phyloP scores from a whole-genome alignment of 805 yeast species.

The Candida ovalis region DNA sequence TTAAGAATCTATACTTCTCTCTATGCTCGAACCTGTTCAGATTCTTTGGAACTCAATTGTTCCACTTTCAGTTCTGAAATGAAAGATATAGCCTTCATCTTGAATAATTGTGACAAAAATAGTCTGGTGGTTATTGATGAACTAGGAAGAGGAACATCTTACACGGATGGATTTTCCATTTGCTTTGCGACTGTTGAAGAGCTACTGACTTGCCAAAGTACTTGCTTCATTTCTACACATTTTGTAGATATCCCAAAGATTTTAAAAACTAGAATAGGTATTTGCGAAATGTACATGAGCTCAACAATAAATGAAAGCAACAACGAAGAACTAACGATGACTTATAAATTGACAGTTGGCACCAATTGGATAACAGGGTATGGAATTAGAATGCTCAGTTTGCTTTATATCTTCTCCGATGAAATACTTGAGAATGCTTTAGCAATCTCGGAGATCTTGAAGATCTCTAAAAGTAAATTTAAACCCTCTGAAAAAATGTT shows the following conservation, averaged over 20 bases:
- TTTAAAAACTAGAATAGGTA: slow-evolving; percentile 32
- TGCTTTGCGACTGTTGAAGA: slow-evolving; percentile 42
- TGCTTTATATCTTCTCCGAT: slow-evolving; percentile 23
- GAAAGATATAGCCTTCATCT: slow-evolving; percentile 43
- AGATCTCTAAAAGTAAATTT: neutral
- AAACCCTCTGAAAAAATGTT: neutral
- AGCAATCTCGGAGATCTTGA: slow-evolving; percentile 20
- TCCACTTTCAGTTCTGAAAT: slow-evolving; percentile 46
- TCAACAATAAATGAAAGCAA: slow-evolving; percentile 13
- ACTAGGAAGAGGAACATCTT: slow-evolving; percentile 50
- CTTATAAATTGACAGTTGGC: slow-evolving; percentile 26
- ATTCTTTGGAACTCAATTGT: slow-evolving; percentile 30
- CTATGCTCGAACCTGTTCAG: slow-evolving; percentile 37
- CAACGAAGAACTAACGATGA: slow-evolving; percentile 26
- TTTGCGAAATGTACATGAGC: slow-evolving; percentile 37
- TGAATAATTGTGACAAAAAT: slow-evolving; percentile 29
- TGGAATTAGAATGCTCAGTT: slow-evolving; percentile 32
- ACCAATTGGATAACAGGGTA: slow-evolving; percentile 19
- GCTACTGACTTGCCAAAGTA: slow-evolving; percentile 26
- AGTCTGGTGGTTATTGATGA: slow-evolving; percentile 49
- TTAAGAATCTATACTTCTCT: slow-evolving; percentile 37
- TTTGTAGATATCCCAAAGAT: slow-evolving; percentile 38
- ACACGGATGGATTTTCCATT: slow-evolving; percentile 50
- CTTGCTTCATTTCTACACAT: slow-evolving; percentile 42
- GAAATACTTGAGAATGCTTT: slow-evolving; percentile 27